Conservation (phyloP, 441 rosid species). For the Erodium trifolium region DNA sequence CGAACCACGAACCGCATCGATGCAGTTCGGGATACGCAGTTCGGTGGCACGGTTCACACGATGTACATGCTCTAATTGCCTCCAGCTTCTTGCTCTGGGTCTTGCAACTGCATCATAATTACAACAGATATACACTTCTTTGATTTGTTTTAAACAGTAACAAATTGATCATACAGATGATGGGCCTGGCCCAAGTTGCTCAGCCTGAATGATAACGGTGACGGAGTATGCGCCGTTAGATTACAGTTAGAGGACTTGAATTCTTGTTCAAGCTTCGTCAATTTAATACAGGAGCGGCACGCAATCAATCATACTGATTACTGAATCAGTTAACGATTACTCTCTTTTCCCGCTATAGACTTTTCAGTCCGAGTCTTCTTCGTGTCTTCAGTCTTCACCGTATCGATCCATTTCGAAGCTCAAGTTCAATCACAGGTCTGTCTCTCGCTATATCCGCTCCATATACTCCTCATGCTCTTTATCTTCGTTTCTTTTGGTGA, state of each 20-base stretch:
- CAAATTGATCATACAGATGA: no score
- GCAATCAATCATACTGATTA: not conserved
- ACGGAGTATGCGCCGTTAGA: not conserved
- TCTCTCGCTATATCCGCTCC: not conserved
- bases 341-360: not conserved
- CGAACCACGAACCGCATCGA: no score
- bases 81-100: no score
- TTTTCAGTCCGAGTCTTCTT: not conserved
- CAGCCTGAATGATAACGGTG: not conserved
- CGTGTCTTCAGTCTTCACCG: not conserved
- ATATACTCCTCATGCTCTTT: not conserved
- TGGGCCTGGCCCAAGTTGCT: not conserved
- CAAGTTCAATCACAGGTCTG: conserved; percentile 2
- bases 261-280: not conserved
- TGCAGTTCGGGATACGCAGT: no score
- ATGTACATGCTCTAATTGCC: no score
- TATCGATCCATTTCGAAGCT: conserved; percentile 3
- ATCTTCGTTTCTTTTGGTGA: not conserved
- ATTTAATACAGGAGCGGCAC: not conserved
- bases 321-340: not conserved
- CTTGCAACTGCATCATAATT: no score
- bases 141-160: no score
- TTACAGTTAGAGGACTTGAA: not conserved
- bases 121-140: no score
- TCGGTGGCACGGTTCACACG: no score